These are phyloP conservation scores for Eucalyptus urophylla DNA, from an alignment of 345 rosid genomes.

Conservation along the genomic window DNA sequence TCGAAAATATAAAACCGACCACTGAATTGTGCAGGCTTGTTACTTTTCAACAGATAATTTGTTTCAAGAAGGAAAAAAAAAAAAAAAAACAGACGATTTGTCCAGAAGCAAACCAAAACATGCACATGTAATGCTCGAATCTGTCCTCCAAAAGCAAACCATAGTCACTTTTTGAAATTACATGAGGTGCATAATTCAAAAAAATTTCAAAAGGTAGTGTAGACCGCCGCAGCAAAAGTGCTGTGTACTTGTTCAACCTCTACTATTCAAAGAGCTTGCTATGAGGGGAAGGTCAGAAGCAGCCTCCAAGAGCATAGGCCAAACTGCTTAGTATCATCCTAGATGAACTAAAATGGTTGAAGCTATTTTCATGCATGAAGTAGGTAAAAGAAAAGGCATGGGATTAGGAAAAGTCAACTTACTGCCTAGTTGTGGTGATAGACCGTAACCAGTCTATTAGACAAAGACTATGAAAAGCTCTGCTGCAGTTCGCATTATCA, in stretches of 20 bases:
- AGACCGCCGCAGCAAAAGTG: not conserved
- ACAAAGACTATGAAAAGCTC: conserved; percentile 62
- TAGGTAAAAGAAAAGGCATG: not conserved
- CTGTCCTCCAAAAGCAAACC: not conserved
- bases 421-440: conserved; percentile 77
- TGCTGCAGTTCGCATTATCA: conserved; percentile 55
- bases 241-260: not conserved
- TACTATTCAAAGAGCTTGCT: not conserved
- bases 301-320: not conserved
- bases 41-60: not conserved
- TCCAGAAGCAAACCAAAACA: not conserved
- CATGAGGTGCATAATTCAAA: not conserved
- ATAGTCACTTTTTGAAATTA: not conserved
- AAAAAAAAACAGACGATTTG: not conserved
- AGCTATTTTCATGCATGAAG: not conserved
- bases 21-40: not conserved
- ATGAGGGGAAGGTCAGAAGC: not conserved
- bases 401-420: conserved; percentile 14
- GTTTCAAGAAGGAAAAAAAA: no score
- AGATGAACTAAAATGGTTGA: not conserved
- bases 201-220: not conserved
- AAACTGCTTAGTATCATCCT: not conserved
- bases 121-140: not conserved
- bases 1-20: not conserved
- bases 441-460: conserved; percentile 76